phyloP scores from a whole-genome alignment of 495 filamentous ascomycete genomes.

The Penicillium bovifimosum region DNA sequence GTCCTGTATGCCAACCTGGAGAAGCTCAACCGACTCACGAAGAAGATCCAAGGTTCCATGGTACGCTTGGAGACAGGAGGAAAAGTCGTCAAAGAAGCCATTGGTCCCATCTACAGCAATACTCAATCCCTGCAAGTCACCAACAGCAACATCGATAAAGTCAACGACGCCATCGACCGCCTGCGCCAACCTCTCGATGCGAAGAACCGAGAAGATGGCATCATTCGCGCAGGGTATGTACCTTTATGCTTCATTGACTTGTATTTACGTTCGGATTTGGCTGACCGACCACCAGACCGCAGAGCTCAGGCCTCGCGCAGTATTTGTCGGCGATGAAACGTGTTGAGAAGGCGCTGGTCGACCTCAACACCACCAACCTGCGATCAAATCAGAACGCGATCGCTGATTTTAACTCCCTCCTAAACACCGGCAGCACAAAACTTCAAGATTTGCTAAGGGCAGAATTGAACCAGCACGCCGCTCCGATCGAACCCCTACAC shows the following conservation, averaged over 20 bases:
- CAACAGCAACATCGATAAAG: conserved; percentile 81
- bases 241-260: not conserved
- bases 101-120: conserved; percentile 88
- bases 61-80: conserved; percentile 79
- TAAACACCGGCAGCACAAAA: conserved; percentile 71
- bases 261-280: not conserved
- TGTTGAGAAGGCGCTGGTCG: conserved; percentile 69
- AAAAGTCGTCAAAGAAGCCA: conserved; percentile 83
- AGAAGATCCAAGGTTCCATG: conserved; percentile 87
- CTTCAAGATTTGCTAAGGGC: conserved; percentile 78
- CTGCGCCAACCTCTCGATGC: conserved; percentile 84
- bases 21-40: conserved; percentile 69
- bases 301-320: conserved; percentile 71
- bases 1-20: conserved; percentile 61
- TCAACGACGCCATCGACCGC: conserved; percentile 79
- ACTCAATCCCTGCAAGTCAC: conserved; percentile 81
- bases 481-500: conserved; percentile 80
- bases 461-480: conserved; percentile 64
- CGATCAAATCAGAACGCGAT: conserved; percentile 88
- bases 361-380: conserved; percentile 81
- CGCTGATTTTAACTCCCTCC: conserved; percentile 65
- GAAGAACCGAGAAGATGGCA: conserved; percentile 80
- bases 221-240: conserved; percentile 73
- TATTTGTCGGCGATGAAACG: conserved; percentile 88
- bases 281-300: conserved; percentile 49